A percentile compares a stretch with the other conserved stretches of the same genome.
These are phyloP conservation scores for Pleurotus salmoneostramineus DNA, from an alignment of 768 basidiomycete genomes.

Conservation along the genomic window DNA sequence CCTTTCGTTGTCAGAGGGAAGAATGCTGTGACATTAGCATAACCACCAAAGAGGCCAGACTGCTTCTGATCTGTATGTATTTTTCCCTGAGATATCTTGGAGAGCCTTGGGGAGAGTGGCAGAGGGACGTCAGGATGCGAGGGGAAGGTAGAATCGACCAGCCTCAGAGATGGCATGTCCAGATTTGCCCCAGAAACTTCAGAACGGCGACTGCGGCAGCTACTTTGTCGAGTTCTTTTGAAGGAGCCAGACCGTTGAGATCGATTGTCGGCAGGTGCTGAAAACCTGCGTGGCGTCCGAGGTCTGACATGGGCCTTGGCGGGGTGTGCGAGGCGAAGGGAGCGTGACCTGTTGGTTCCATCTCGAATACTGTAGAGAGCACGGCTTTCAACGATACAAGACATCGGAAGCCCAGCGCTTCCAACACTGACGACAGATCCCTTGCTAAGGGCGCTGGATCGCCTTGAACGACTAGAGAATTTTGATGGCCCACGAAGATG, in stretches of 20 bases:
- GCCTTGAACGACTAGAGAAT: slow-evolving; percentile 1
- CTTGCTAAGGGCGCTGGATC: neutral
- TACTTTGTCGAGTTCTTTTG: slow-evolving; percentile 18
- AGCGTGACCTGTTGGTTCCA: slow-evolving; percentile 9
- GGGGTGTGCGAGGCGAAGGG: slow-evolving; percentile 15
- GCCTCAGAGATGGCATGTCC: slow-evolving; percentile 18
- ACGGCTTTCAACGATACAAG: slow-evolving; percentile 11
- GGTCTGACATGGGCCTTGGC: slow-evolving; percentile 14
- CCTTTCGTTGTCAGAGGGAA: neutral
- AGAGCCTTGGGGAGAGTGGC: slow-evolving; percentile 13
- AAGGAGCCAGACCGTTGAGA: slow-evolving; percentile 6
- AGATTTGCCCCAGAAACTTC: slow-evolving; percentile 11
- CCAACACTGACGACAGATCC: slow-evolving; percentile 2
- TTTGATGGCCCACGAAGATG: neutral
- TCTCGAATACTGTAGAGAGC: slow-evolving; percentile 7
- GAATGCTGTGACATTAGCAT: neutral
- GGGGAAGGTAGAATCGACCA: slow-evolving; percentile 13
- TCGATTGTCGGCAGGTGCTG: slow-evolving; percentile 22
- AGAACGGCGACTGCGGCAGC: slow-evolving; percentile 16
- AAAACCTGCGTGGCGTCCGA: slow-evolving; percentile 20
- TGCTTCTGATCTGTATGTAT: neutral
- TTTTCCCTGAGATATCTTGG: neutral
- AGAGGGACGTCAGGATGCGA: slow-evolving; percentile 12
- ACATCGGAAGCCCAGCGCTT: slow-evolving; percentile 15
- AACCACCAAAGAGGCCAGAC: neutral